Evolutionary conservation across 192 early-diverging fungal species (phyloP).

Genomic region (Gaertneriomyces sp.): DNA sequence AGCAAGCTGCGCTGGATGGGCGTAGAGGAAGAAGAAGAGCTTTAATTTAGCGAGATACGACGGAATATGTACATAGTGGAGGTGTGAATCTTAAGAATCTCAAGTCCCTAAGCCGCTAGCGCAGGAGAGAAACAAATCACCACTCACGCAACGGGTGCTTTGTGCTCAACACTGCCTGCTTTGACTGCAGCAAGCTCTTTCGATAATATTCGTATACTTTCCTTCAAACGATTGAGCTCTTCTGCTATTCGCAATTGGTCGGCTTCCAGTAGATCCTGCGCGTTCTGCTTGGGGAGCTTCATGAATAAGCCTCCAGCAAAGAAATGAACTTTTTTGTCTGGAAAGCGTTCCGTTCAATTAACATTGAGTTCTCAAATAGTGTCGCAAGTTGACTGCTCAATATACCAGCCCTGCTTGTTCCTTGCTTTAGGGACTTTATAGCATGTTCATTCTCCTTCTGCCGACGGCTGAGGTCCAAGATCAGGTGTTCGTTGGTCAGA

Average conservation of each 20-base stretch:
- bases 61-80: too few relatives aligned
- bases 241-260: constrained; percentile 34
- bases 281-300: constrained; percentile 29
- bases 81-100: too few relatives aligned
- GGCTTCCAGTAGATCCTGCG: constrained; percentile 15
- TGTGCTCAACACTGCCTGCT: too few relatives aligned
- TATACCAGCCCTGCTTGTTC: constrained; percentile 13
- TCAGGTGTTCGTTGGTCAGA: constrained; percentile 31
- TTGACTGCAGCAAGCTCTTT: constrained; percentile 9
- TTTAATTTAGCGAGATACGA: too few relatives aligned
- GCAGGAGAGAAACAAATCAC: too few relatives aligned
- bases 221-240: constrained; percentile 31
- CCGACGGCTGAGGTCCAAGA: constrained; percentile 38
- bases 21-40: not conserved
- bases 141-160: too few relatives aligned
- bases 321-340: constrained; percentile 31
- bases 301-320: constrained; percentile 33
- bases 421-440: constrained; percentile 23
- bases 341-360: too few relatives aligned
- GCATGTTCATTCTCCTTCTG: constrained; percentile 38
- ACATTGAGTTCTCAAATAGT: not conserved
- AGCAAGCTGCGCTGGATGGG: constrained; percentile 21
- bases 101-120: too few relatives aligned
- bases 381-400: not conserved
- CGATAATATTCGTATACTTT: constrained; percentile 16